Evolutionary conservation across 192 early-diverging fungal genomes (phyloP), one percentile per base, ranked within the genome.

Genomic region (Oehlia diaphana): DNA sequence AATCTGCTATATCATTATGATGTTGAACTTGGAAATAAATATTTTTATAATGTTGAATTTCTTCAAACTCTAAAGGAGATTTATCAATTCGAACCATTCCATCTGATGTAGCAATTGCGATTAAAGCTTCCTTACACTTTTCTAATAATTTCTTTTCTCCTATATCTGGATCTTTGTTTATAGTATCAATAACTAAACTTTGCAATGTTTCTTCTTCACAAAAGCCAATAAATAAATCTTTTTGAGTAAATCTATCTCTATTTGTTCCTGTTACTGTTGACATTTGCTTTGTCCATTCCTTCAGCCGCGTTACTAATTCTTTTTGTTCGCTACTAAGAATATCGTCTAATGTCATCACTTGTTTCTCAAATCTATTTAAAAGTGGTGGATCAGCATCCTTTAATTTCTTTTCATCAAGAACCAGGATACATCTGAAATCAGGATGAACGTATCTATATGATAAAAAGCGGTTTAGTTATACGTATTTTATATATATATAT

Each of bases 221-320:
- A 33, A 65, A 80, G 16, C 79, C 79, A n/a, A 80, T 76, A 65
- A 80, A 80, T 53, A 80, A 35, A 50, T 47, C 65, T n/a, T 26
- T 47, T 62, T n/a, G 33, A 39, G 44, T 62, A 44, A 71, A 63
- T 44, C 74, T 70, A 9, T 31, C 21, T 28, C 53, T 47, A 47
- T 12, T 50, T 28, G 4, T 53, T 61, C 16, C 33, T 44, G 44
- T 2, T 31, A 53, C 28, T 14, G 42, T 50, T 19, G 23, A 47
- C 42, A 72, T 72, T 72, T 72, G 42, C 7, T 31, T 13, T 7
- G 47, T 26, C 71, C 79, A 80, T 39, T 62, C 31, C 49, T 44
- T 26, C 23, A 80, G n/a, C 21, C 28, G 4, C 5, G 19, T 8
- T 5, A 77, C 53, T 23, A 80, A 19, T 39, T 63, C 28, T 8